Percentiles rank a stretch among this genome's conserved stretches.
phyloP scores from a whole-genome alignment of 129 eudicot genomes.

The Dittrichia graveolens region DNA sequence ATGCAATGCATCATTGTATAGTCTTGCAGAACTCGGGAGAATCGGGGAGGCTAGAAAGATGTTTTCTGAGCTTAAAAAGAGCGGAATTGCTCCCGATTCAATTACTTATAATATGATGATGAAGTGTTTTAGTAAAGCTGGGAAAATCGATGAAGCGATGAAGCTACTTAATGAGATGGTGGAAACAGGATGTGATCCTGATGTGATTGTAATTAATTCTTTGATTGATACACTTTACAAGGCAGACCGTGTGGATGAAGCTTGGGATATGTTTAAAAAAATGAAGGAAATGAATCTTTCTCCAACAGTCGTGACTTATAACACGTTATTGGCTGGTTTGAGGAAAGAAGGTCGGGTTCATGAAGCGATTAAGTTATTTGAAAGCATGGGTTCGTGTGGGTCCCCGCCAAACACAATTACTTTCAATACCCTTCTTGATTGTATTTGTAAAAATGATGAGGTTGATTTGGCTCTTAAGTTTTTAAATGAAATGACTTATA shows the following conservation, averaged over 20 bases:
- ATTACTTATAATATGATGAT: conserved; percentile 97
- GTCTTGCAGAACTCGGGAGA: conserved; percentile 80
- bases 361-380: conserved; percentile 62
- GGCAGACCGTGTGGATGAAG: conserved; percentile 76
- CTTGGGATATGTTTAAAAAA: conserved; percentile 75
- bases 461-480: conserved; percentile 75
- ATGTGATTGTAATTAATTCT: conserved; percentile 76
- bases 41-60: conserved; percentile 75
- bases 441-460: conserved; percentile 81
- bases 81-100: conserved; percentile 91
- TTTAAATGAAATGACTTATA: conserved; percentile 61
- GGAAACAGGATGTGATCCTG: conserved; percentile 70
- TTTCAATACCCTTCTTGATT: conserved; percentile 79
- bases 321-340: conserved; percentile 87
- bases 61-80: conserved; percentile 63
- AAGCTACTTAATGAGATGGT: conserved; percentile 70
- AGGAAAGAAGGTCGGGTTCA: conserved; percentile 77
- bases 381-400: conserved; percentile 61
- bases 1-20: conserved; percentile 82
- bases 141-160: conserved; percentile 75
- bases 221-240: conserved; percentile 83
- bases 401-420: conserved; percentile 80
- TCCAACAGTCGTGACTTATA: conserved; percentile 90
- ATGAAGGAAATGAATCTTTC: conserved; percentile 73
- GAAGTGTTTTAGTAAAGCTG: conserved; percentile 82